These are phyloP conservation scores for Populus hybrid DNA, from an alignment of 441 rosid species.

Conservation along the genomic window DNA sequence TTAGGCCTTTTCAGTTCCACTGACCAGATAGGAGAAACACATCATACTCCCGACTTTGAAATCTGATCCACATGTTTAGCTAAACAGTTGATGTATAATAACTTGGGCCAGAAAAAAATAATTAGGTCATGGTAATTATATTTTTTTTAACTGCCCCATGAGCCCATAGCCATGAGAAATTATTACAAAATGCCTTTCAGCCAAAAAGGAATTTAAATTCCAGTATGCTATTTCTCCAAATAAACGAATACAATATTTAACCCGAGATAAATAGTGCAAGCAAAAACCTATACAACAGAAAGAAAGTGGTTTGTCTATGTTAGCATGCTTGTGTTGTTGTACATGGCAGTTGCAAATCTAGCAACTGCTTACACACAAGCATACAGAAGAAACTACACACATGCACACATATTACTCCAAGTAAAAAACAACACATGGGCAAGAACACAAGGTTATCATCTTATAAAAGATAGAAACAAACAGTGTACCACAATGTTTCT, in stretches of 20 bases:
- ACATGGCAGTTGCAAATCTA: not conserved
- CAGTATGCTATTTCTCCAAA: not conserved
- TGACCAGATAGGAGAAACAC: too few relatives aligned
- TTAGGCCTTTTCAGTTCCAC: not conserved
- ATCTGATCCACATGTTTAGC: not conserved
- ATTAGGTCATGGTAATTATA: not conserved
- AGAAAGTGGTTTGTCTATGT: not conserved
- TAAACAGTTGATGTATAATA: not conserved
- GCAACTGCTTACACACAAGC: not conserved
- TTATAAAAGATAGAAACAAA: conserved; percentile 1
- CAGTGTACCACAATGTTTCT: conserved; percentile 64
- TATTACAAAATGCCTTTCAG: not conserved
- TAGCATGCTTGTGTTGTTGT: not conserved
- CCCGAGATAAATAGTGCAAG: not conserved
- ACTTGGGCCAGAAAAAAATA: not conserved
- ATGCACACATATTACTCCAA: not conserved
- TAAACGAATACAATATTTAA: not conserved
- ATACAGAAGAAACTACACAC: not conserved
- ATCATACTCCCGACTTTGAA: not conserved
- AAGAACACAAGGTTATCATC: not conserved
- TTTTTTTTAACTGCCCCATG: not conserved
- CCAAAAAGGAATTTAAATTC: not conserved
- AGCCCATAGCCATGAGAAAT: not conserved
- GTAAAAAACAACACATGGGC: not conserved
- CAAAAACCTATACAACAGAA: not conserved